Percentiles rank a stretch among this genome's conserved stretches.
These are phyloP conservation scores for Forsythia viridissima DNA, from an alignment of 257 asterid species.

Conservation along the genomic window DNA sequence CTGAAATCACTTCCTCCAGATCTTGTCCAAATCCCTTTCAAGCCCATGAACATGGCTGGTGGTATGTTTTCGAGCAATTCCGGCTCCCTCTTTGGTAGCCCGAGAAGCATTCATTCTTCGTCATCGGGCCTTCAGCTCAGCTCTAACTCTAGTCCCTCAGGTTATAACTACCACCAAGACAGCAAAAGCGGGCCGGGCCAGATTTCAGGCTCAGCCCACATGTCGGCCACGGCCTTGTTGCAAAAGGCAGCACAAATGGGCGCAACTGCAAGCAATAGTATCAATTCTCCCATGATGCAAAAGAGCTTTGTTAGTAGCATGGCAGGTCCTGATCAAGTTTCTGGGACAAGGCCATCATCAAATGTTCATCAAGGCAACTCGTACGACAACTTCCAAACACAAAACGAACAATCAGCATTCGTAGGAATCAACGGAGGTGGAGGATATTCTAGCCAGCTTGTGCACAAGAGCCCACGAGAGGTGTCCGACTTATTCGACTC, in stretches of 20 bases:
- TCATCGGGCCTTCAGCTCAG: slow-evolving; percentile 82
- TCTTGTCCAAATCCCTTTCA: slow-evolving; percentile 64
- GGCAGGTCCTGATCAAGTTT: slow-evolving; percentile 54
- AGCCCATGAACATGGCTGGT: slow-evolving; percentile 70
- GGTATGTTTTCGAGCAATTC: slow-evolving; percentile 65
- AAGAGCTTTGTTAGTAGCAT: slow-evolving; percentile 59
- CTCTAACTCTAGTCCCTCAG: slow-evolving; percentile 49
- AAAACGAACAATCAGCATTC: slow-evolving; percentile 31
- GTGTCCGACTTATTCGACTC: slow-evolving; percentile 41
- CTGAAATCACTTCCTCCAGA: slow-evolving; percentile 62
- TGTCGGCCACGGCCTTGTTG: slow-evolving; percentile 85
- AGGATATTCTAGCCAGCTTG: slow-evolving; percentile 35
- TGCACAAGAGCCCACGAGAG: slow-evolving; percentile 48
- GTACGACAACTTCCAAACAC: slow-evolving; percentile 44
- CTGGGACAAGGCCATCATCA: slow-evolving; percentile 26
- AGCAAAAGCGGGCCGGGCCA: slow-evolving; percentile 39
- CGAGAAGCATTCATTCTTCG: slow-evolving; percentile 54
- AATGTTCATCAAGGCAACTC: slow-evolving; percentile 18
- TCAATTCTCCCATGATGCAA: slow-evolving; percentile 83
- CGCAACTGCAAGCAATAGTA: slow-evolving; percentile 57
- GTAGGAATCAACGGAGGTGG: slow-evolving; percentile 18
- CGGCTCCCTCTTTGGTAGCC: slow-evolving; percentile 60
- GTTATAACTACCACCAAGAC: slow-evolving; percentile 52
- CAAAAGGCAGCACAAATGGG: slow-evolving; percentile 95
- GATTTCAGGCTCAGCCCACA: slow-evolving; percentile 49